Evolutionary conservation across 73 alveolate species (phyloP).

Genomic region (Urostyla sp.): DNA sequence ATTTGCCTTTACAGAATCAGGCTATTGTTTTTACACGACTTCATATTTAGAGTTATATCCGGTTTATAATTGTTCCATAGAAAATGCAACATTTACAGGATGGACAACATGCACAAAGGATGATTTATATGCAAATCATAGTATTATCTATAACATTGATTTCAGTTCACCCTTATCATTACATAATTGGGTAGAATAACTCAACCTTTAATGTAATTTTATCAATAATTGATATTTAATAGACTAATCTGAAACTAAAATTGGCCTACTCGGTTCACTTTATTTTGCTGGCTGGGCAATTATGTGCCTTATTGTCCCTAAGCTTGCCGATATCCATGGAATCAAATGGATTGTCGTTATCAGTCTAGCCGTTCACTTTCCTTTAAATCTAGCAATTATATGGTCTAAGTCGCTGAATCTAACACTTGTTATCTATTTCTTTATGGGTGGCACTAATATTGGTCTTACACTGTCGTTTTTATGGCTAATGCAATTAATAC

Average conservation of each 20-base stretch:
- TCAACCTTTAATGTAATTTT: constrained; percentile 26
- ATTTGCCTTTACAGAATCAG: neutral
- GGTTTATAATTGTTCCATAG: neutral
- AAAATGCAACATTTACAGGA: too few relatives aligned
- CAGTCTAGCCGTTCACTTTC: neutral
- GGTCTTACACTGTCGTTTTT: neutral
- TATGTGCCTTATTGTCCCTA: constrained; percentile 22
- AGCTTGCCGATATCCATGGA: constrained; percentile 54
- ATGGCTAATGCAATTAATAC: neutral
- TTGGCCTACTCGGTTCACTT: constrained; percentile 40
- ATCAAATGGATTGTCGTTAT: constrained; percentile 2
- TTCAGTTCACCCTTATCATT: neutral
- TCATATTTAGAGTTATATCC: neutral
- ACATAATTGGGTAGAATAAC: constrained; percentile 45
- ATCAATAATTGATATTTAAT: neutral
- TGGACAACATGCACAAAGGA: neutral
- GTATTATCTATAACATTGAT: neutral
- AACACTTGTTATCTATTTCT: constrained; percentile 5
- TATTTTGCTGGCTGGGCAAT: constrained; percentile 53
- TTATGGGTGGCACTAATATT: neutral
- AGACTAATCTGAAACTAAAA: neutral
- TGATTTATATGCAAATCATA: neutral
- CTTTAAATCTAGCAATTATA: neutral
- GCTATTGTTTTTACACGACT: neutral
- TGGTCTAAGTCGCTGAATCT: neutral